Evolutionary conservation across 2,329 filamentous ascomycete genomes (phyloP), one percentile per base, ranked within the genome.

Genomic region (Sporothrix brunneoviolacea): DNA sequence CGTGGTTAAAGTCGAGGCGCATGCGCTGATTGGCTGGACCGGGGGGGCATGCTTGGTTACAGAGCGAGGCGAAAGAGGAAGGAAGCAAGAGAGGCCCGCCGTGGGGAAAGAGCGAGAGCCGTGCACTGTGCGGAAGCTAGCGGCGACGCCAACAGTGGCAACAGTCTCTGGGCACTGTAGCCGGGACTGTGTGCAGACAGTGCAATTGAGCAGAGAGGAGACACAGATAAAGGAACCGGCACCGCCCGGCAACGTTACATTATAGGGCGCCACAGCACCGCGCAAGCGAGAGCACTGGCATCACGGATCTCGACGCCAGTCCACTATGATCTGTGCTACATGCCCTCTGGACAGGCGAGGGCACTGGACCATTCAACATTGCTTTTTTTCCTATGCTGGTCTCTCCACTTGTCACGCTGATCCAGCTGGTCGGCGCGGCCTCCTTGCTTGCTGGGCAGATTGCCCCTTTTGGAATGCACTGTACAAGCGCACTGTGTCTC

Each of bases 241-340:
- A 35, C 38, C 37, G 38, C 33, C 38, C 47, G 38, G 47, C 47
- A 49, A 49, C 47, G 47, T 49, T 49, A 49, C 47, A 49, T 49
- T 35, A 27, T 41, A 28, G 15, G 15, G 32, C 33, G 30, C 42
- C 42, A 45, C 43, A 27, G 35, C 32, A 27, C 22, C 32, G 27
- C 44, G 6, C 6, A 35, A 38, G 36, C 18, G 16, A 21, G 15
- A 27, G 22, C 30, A 9, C 32, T 18, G 6, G 18, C 16, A 9
- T 19, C 22, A 46, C 43, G 32, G 33, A 46, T 37, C 43, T 46
- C 43, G 43, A 33, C 9, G 16, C 19, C 8, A 18, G 19, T 19
- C 18, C 39, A 3, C 13, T 8, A 7, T 3, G 12, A 8, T 33
- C 24, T 39, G 37, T 49, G 47, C 47, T 49, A 49, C 47, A 42